Evolutionary conservation across 176 grass and related monocot species (phyloP), one percentile per base, ranked within the genome.

Genomic region (Ampelocalamus luodianensis): DNA sequence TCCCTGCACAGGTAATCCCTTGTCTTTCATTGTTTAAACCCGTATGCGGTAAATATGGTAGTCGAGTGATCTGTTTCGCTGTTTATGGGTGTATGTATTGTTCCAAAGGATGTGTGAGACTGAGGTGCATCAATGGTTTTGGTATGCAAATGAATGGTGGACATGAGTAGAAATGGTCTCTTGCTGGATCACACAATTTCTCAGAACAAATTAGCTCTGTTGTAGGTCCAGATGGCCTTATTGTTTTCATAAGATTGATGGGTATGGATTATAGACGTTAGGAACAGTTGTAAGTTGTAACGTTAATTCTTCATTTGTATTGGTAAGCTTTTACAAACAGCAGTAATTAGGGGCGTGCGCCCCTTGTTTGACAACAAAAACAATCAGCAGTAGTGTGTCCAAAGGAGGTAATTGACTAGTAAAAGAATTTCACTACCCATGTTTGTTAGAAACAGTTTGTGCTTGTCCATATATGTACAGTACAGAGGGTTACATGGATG

Each of bases 1-100:
- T 92, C 23, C 90, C 90, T 34, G 85, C 86, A 44, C 93, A 95
- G 90, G 93, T 95, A 92, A 85, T 87, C 32, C 80, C 24, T 13
- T 22, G 13, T 65, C 40, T 90, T 79, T 29, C 24, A 53, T 75
- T 68, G n/a, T 29, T 16, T 89, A 71, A 63, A 85, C 60, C 66
- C 17, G 12, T 63, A 51, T 34, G 68, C 22, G 26, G 23, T 5
- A 45, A 70, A 76, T 81, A 26, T 77, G 26, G 27, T 61, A 74
- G 59, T 59, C 0, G 24, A 29, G 10, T 38, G 18, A 58, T 63
- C 45, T 79, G 60, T 73, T 87, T 83, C 60, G 34, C 43, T 62
- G 26, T 66, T 78, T 63, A 42, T 40, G 37, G 7, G 39, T 37
- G 40, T 59, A 48, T 40, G 4, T 34, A 38, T 68, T 74, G 48